Evolutionary conservation across 2,329 filamentous ascomycete species (phyloP).

Genomic region (Beauveria bassiana): DNA sequence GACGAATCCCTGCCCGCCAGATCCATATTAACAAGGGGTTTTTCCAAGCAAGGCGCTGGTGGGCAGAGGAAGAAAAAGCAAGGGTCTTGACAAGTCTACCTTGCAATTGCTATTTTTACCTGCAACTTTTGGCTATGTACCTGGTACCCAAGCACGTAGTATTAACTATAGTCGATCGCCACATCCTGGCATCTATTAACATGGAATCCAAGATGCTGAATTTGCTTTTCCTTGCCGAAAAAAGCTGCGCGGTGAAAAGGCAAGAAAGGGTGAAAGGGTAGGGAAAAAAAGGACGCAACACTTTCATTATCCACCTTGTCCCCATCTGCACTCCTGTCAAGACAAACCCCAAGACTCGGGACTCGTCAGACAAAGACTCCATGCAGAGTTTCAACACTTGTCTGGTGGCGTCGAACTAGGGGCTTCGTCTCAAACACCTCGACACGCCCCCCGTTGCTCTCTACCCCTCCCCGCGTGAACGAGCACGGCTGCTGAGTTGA

Average conservation of each 20-base stretch:
- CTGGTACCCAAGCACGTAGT: too few species aligned
- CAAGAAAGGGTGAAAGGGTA: too few species aligned
- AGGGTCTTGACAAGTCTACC: conserved; percentile 1
- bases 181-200: too few species aligned
- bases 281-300: too few species aligned
- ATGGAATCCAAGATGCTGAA: too few species aligned
- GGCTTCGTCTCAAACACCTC: conserved; percentile 10
- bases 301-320: neutral
- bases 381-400: neutral
- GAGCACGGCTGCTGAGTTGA: neutral
- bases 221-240: too few species aligned
- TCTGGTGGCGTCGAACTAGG: conserved; percentile 9
- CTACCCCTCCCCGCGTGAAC: neutral
- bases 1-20: neutral
- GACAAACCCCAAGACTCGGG: neutral
- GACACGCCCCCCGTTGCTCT: neutral
- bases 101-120: neutral
- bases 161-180: too few species aligned
- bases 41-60: neutral
- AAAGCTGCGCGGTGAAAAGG: too few species aligned
- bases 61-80: neutral
- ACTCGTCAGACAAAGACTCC: neutral
- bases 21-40: neutral
- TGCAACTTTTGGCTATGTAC: neutral
- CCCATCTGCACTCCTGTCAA: neutral